phyloP scores from a whole-genome alignment of 345 rosid species.

The Cardiospermum halicacabum region DNA sequence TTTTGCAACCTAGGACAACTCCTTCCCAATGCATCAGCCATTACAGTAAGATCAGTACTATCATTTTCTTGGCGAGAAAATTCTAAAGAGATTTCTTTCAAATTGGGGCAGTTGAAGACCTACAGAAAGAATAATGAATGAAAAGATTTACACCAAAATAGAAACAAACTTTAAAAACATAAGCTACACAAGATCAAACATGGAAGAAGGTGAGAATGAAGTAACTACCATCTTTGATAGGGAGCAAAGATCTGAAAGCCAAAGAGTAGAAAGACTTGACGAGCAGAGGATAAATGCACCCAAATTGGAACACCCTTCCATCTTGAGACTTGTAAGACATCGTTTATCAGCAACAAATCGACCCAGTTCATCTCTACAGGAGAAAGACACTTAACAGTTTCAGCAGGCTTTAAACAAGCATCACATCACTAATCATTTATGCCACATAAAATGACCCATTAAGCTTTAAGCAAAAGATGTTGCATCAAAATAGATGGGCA shows the following conservation, averaged over 20 bases:
- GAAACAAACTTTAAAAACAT: not conserved
- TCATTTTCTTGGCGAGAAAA: slow-evolving; percentile 82
- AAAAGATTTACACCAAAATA: slow-evolving; percentile 10
- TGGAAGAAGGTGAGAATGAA: not conserved
- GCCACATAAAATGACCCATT: not conserved
- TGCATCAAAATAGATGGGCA: too few species aligned
- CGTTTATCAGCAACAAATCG: slow-evolving; percentile 95
- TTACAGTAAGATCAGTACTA: slow-evolving; percentile 57
- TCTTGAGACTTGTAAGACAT: slow-evolving; percentile 73
- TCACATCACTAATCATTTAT: not conserved
- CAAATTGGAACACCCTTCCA: slow-evolving; percentile 91
- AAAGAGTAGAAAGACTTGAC: slow-evolving; percentile 71
- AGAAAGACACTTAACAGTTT: slow-evolving; percentile 16
- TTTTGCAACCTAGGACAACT: slow-evolving; percentile 69
- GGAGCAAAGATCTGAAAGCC: slow-evolving; percentile 82
- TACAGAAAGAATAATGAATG: slow-evolving; percentile 15
- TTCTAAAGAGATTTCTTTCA: slow-evolving; percentile 76
- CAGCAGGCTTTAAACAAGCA: not conserved
- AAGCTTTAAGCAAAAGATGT: too few species aligned
- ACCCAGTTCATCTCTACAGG: slow-evolving; percentile 74
- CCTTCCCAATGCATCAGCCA: slow-evolving; percentile 76
- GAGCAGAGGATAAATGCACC: slow-evolving; percentile 80
- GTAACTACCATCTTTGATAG: slow-evolving; percentile 70
- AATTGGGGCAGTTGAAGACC: slow-evolving; percentile 81
- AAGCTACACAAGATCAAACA: not conserved